Percentiles rank a stretch among this genome's conserved stretches.
Evolutionary conservation across 1,284 basidiomycete species (phyloP).

Genomic region (Pseudozyma thailandica): DNA sequence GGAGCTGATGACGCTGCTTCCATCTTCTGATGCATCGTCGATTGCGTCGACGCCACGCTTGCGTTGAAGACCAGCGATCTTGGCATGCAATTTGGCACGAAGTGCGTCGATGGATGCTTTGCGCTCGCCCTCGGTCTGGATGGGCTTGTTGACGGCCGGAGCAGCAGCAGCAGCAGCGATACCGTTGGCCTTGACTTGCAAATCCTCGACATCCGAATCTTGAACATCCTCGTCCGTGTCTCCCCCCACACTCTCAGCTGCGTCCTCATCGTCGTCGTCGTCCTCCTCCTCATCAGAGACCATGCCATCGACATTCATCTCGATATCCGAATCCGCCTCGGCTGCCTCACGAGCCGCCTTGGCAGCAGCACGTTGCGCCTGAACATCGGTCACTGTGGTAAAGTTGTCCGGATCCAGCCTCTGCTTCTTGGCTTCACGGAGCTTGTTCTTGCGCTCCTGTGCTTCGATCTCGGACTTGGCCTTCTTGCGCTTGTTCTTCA

Average conservation of each 20-base stretch:
- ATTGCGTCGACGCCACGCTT: constrained; percentile 44
- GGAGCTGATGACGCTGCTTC: constrained; percentile 47
- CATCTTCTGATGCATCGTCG: constrained; percentile 38
- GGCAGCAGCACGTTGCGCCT: constrained; percentile 52
- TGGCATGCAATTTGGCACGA: constrained; percentile 59
- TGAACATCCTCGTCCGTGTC: constrained; percentile 52
- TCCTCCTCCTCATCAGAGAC: constrained; percentile 34
- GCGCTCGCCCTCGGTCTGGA: constrained; percentile 49
- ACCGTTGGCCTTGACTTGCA: constrained; percentile 6
- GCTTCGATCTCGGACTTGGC: constrained; percentile 60
- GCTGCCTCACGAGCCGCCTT: constrained; percentile 39
- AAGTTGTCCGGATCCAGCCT: constrained; percentile 63
- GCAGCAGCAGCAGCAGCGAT: constrained; percentile 4
- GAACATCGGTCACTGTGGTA: constrained; percentile 54
- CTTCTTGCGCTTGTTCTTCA: constrained; percentile 66
- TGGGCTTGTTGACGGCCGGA: constrained; percentile 14
- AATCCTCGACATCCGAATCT: constrained; percentile 43
- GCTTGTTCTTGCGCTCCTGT: constrained; percentile 54
- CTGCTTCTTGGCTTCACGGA: constrained; percentile 55
- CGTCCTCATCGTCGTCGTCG: constrained; percentile 39
- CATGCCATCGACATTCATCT: constrained; percentile 47
- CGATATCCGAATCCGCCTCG: constrained; percentile 42
- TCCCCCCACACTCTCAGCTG: constrained; percentile 31
- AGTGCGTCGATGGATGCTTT: constrained; percentile 54
- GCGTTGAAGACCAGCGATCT: constrained; percentile 58